Evolutionary conservation across 257 asterid genomes (phyloP), one percentile per base, ranked within the genome.

Genomic region (Solanum sitiens): DNA sequence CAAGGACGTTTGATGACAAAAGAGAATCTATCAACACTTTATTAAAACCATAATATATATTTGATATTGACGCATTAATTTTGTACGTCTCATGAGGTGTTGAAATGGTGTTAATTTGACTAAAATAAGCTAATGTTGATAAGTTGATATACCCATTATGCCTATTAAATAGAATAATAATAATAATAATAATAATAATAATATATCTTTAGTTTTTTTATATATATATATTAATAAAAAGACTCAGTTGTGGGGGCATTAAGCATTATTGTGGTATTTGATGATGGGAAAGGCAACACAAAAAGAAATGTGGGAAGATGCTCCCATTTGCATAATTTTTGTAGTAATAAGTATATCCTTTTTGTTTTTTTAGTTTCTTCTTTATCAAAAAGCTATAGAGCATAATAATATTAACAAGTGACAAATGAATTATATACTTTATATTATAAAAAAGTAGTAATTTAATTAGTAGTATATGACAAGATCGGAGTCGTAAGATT

Each of bases 401-500:
- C 40, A 87, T 75, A 35, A 87, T 75, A 35, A 89, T 11, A 56
- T 40, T 83, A 86, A 67, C 56, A 35, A 73, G 88, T 56, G 85
- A 86, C 82, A 77, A 84, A 76, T 79, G 33, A 1, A 71, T 16
- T 71, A 71, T 84, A 27, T n/a, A 75, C 33, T 77, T 77, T 76
- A 72, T 72, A 72, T 18, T 73, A 35, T 73, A 13, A 77, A 77
- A 27, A 77, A 77, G 84, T 35, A 77, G 84, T 72, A 8, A 35
- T 37, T 20, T 74, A 74, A 20, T 10, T 32, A 88, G 85, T 85
- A 87, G 83, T 85, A 87, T 80, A 87, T 83, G 71, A 84, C 76
- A 79, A 61, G 87, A 83, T 89, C 83, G 87, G 70, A 86, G 86
- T 86, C 23, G 92, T 88, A 91, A 90, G 98, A 92, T 94, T 92